Evolutionary conservation across 192 early-diverging fungal species (phyloP), one percentile per base, ranked within the genome.

Genomic region (Spizellomyces sp.): DNA sequence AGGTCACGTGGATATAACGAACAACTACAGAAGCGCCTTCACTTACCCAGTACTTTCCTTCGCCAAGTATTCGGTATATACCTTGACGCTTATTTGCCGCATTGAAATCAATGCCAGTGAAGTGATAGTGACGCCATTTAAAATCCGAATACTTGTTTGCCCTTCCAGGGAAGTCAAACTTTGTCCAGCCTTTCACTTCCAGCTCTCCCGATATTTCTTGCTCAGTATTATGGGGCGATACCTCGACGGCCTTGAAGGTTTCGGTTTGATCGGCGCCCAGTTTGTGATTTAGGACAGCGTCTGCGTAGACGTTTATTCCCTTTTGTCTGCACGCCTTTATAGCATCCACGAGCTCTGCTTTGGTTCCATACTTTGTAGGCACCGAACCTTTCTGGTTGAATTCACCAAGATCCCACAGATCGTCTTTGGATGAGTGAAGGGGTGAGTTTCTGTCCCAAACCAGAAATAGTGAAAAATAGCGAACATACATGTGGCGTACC

Each of bases 351-450:
- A 83, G 77, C 58, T 81, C 74, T 22, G 73, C 68, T 42, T 81
- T 81, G 46, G 82, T 80, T 10, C 82, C 82, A 45, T 81, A 83
- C 58, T 83, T 83, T 22, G 82, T 83, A 6, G 77, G 63, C n/a
- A 80, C 59, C 0, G 71, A 71, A n/a, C 75, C 75, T 50, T 83
- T 83, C 48, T 83, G 82, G 52, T 83, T 77, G 60, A 81, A 83
- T 43, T 83, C 79, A 5, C 82, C 82, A 46, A 83, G 59, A 55
- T 83, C 82, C 79, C 79, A 83, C n/a, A 83, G 69, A 62, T 83
- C 82, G 61, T 83, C 42, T 54, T 54, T 61, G 36, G 36, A 61
- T 41, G 59, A 61, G 14, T 41, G 15, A 6, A 15, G 5, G 27
- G 42, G 7, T 61, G 14, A 27, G 42, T 27, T 36, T 14, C 36